Evolutionary conservation across 768 basidiomycete species (phyloP).

Genomic region (Serendipita indica): DNA sequence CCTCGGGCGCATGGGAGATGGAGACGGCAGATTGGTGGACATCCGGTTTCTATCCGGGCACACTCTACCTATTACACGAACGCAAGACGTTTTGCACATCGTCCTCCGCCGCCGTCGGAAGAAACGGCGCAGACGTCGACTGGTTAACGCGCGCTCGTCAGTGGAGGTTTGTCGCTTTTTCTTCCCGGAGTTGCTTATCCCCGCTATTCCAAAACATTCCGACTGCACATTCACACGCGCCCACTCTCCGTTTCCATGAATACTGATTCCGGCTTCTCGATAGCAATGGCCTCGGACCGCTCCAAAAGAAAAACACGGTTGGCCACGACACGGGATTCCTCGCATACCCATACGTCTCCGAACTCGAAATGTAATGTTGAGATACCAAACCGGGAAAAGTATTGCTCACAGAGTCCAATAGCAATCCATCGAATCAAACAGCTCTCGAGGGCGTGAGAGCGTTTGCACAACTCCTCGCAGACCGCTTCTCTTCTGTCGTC

Average conservation of each 20-base stretch:
- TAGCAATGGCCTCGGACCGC: slow-evolving; percentile 36
- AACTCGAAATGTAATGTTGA: slow-evolving; percentile 38
- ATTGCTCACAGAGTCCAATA: slow-evolving; percentile 17
- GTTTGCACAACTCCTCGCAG: slow-evolving; percentile 44
- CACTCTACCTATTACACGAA: slow-evolving; percentile 13
- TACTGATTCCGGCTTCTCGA: not conserved
- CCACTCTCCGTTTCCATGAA: not conserved
- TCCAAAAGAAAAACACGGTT: slow-evolving; percentile 33
- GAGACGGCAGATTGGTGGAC: slow-evolving; percentile 13
- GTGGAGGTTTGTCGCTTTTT: slow-evolving; percentile 18
- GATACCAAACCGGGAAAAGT: not conserved
- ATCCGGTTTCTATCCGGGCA: slow-evolving; percentile 15
- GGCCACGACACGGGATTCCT: slow-evolving; percentile 62
- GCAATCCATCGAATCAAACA: slow-evolving; percentile 42
- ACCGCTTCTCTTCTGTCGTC: slow-evolving; percentile 41
- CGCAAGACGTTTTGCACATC: slow-evolving; percentile 10
- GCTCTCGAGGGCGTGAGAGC: slow-evolving; percentile 39
- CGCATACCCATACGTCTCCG: slow-evolving; percentile 52
- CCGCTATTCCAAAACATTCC: not conserved
- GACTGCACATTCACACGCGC: too few species aligned
- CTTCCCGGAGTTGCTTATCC: not conserved
- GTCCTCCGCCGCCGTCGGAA: too few species aligned
- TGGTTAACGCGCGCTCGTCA: slow-evolving; percentile 42
- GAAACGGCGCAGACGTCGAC: slow-evolving; percentile 19
- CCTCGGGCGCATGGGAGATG: not conserved